Conservation (phyloP, 345 rosid species). For the Arabidopsis suecica region DNA sequence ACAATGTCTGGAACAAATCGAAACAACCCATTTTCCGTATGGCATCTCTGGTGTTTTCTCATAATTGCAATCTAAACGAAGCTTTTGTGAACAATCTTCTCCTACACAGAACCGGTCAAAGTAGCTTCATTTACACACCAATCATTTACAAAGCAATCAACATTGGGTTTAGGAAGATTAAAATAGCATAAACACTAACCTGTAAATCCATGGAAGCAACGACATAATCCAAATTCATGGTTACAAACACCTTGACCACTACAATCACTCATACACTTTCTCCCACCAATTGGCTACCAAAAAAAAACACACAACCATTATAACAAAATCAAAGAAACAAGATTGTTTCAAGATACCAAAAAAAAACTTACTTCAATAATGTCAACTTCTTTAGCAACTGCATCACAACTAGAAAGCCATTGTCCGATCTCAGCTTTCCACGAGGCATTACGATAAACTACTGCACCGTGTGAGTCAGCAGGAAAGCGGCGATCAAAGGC, state of each 20-base stretch:
- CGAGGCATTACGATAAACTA: slow-evolving; percentile 75
- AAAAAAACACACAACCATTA: slow-evolving; percentile 23
- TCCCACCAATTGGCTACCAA: slow-evolving; percentile 77
- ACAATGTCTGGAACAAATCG: slow-evolving; percentile 83
- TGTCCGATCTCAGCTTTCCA: slow-evolving; percentile 88
- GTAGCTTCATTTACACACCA: slow-evolving; percentile 7
- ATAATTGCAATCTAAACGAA: slow-evolving; percentile 70
- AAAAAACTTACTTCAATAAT: slow-evolving; percentile 60
- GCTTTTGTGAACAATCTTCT: slow-evolving; percentile 71
- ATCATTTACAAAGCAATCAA: slow-evolving; percentile 19
- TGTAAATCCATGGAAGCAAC: slow-evolving; percentile 86
- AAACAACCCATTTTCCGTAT: slow-evolving; percentile 90
- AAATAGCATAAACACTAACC: slow-evolving; percentile 53
- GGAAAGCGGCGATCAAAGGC: slow-evolving; percentile 71
- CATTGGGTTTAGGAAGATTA: neutral
- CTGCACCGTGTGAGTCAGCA: slow-evolving; percentile 72
- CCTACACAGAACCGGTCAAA: slow-evolving; percentile 55
- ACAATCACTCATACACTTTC: slow-evolving; percentile 67
- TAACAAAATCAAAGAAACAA: slow-evolving; percentile 14
- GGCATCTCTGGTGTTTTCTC: slow-evolving; percentile 74
- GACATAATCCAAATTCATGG: slow-evolving; percentile 73
- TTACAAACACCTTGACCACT: slow-evolving; percentile 92
- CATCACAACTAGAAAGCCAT: slow-evolving; percentile 93
- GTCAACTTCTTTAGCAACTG: slow-evolving; percentile 55
- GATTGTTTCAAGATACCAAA: slow-evolving; percentile 5